Evolutionary conservation across 768 basidiomycete species (phyloP), one percentile per base, ranked within the genome.

Genomic region (Leccinum pellstonianum): DNA sequence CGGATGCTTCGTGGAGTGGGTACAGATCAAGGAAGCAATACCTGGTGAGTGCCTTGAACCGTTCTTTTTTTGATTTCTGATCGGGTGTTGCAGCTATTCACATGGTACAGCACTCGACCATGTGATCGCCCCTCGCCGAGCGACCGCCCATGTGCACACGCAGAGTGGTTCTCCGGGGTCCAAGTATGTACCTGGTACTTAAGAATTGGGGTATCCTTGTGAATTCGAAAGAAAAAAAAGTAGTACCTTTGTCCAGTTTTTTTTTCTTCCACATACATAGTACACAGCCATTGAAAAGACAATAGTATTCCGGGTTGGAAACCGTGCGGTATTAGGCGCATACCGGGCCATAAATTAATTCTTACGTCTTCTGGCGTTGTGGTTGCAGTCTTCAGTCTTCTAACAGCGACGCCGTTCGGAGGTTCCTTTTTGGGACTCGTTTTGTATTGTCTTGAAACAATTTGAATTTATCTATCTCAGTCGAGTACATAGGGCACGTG

Each of bases 31-130:
- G 57, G 51, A 60, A 8, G 29, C 35, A 17, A 1, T 48, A 9
- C 62, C 62, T 33, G 62, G 62, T 63, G 50, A 64, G 62, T 11
- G 5, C 25, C 11, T 12, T 31, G 5, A 4, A 35, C 4, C 3
- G 14, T 10, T 23, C 3, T 23, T 23, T 14, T 21, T 4, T 14
- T 52, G 21, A 19, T 3, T 27, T 56, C 56, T 54, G 50, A 56
- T 54, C n/a, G 8, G 25, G 43, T 15, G 12, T 29, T 10, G 17
- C 46, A 63, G 62, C 62, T 23, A 63, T 63, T 7, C 46, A 59
- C 19, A 55, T 63, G 62, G 50, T 63, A 6, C 62, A 63, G 14
- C 37, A 59, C 23, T 46, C 62, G 2, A 63, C 62, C 27, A 23
- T 17, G 4, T 63, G 48, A 63, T 59, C 14, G 23, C 23, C 8